Evolutionary conservation across 1,139 yeast genomes (phyloP).

Genomic region (Oligophagozyma castellii): DNA sequence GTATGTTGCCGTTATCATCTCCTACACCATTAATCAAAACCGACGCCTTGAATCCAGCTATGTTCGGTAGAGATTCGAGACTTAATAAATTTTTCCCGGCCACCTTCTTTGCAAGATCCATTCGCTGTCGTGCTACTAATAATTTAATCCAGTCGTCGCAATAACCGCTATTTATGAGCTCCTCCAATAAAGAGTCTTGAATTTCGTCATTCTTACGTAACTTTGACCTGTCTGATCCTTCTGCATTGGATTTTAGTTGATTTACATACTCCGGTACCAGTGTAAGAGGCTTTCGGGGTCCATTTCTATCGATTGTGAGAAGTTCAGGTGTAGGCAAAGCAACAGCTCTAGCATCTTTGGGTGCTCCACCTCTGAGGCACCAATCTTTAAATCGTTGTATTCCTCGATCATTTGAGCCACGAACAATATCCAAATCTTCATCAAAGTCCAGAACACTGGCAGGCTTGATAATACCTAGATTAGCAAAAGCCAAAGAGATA

Average conservation of each 20-base stretch:
- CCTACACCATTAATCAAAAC: no score
- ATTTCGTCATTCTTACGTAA: constrained; percentile 1
- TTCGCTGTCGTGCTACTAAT: constrained; percentile 15
- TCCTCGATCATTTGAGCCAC: constrained; percentile 30
- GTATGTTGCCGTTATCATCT: no score
- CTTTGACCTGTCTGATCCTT: constrained; percentile 7
- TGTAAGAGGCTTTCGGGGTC: constrained; percentile 10
- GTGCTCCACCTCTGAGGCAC: constrained; percentile 30
- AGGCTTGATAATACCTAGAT: constrained; percentile 41
- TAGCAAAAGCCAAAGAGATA: constrained; percentile 45
- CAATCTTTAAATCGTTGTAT: constrained; percentile 34
- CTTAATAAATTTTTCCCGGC: constrained; percentile 11
- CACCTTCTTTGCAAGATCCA: constrained; percentile 11
- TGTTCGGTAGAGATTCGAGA: constrained; percentile 14
- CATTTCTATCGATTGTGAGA: constrained; percentile 9
- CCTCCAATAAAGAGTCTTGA: constrained; percentile 7
- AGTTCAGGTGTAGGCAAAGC: constrained; percentile 25
- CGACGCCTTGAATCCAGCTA: constrained; percentile 19
- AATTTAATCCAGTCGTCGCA: constrained; percentile 22
- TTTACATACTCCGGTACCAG: constrained; percentile 24
- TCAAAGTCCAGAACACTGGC: constrained; percentile 30
- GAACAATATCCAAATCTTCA: constrained; percentile 26
- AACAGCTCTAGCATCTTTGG: constrained; percentile 29
- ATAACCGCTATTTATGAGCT: constrained; percentile 20
- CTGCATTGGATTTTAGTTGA: constrained; percentile 11